Conservation (phyloP, 805 yeast genomes). For the Yarrowia sp. region DNA sequence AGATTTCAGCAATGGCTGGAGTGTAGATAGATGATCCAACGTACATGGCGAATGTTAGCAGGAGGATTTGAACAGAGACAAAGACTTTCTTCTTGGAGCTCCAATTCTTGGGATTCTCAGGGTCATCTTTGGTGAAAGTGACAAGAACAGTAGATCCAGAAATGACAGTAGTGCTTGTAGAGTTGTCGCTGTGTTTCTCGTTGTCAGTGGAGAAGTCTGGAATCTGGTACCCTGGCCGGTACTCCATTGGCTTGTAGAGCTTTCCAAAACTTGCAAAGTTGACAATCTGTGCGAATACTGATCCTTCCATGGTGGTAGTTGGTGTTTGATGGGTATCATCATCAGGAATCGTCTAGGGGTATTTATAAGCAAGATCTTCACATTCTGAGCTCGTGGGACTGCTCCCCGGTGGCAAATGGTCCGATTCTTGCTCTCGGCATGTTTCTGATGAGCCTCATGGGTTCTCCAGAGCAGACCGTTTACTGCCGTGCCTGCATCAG, state of each 20-base stretch:
- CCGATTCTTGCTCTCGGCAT: background rate
- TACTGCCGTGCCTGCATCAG: slow-evolving; percentile 22
- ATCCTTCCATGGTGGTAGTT: slow-evolving; percentile 18
- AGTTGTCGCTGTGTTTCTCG: background rate
- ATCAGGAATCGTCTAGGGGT: background rate
- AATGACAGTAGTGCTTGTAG: background rate
- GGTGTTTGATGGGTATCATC: background rate
- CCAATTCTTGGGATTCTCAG: slow-evolving; percentile 66
- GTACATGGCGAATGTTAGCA: slow-evolving; percentile 58
- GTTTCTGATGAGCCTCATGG: background rate
- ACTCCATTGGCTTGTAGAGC: background rate
- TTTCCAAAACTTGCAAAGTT: slow-evolving; percentile 13
- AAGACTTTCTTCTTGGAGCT: slow-evolving; percentile 52
- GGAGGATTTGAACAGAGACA: slow-evolving; percentile 52
- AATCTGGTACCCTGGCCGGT: background rate
- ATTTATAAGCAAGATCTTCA: slow-evolving; percentile 3
- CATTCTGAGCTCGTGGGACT: background rate
- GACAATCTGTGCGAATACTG: slow-evolving; percentile 13
- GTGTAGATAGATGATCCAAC: slow-evolving; percentile 62
- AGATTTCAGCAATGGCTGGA: slow-evolving; percentile 57
- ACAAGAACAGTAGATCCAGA: slow-evolving; percentile 9
- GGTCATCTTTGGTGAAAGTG: slow-evolving; percentile 51
- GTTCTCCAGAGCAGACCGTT: background rate
- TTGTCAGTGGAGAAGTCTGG: background rate
- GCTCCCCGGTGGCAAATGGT: background rate